These are phyloP conservation scores for Penicillium psychrosexuale DNA, from an alignment of 2,329 filamentous ascomycete genomes.

Conservation along the genomic window DNA sequence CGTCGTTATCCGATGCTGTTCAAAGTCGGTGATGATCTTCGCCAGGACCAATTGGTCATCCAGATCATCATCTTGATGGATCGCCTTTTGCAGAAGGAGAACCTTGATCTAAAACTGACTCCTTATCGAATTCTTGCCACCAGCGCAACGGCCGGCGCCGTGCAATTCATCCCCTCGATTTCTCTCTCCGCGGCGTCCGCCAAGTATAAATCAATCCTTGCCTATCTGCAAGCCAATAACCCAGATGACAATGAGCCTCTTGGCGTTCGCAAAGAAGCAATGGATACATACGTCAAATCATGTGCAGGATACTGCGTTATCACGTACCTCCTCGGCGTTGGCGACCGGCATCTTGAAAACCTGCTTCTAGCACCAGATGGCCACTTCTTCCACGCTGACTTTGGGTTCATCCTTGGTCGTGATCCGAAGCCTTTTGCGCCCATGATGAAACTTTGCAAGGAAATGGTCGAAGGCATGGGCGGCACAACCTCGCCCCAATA, in stretches of 20 bases:
- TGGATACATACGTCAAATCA: slow-evolving; percentile 93
- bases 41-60: slow-evolving; percentile 95
- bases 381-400: slow-evolving; percentile 98
- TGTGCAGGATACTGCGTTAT: slow-evolving; percentile 98
- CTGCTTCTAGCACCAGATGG: slow-evolving; percentile 83
- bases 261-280: slow-evolving; percentile 83
- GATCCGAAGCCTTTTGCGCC: slow-evolving; percentile 97
- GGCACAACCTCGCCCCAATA: slow-evolving; percentile 78
- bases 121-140: slow-evolving; percentile 97
- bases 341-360: slow-evolving; percentile 93
- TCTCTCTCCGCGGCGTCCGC: slow-evolving; percentile 77
- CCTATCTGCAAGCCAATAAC: slow-evolving; percentile 85
- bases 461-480: slow-evolving; percentile 99
- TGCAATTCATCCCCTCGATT: slow-evolving; percentile 87
- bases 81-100: slow-evolving; percentile 89
- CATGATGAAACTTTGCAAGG: slow-evolving; percentile 92
- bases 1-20: slow-evolving; percentile 88
- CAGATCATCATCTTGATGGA: slow-evolving; percentile 99
- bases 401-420: slow-evolving; percentile 94
- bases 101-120: slow-evolving; percentile 88
- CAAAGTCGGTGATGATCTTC: slow-evolving; percentile 93
- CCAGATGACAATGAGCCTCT: slow-evolving; percentile 77
- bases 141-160: slow-evolving; percentile 80
- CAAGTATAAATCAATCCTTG: slow-evolving; percentile 75
- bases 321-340: slow-evolving; percentile 94